phyloP scores from a whole-genome alignment of 352 stramenopile species.

The Phytophthora hibernalis region DNA sequence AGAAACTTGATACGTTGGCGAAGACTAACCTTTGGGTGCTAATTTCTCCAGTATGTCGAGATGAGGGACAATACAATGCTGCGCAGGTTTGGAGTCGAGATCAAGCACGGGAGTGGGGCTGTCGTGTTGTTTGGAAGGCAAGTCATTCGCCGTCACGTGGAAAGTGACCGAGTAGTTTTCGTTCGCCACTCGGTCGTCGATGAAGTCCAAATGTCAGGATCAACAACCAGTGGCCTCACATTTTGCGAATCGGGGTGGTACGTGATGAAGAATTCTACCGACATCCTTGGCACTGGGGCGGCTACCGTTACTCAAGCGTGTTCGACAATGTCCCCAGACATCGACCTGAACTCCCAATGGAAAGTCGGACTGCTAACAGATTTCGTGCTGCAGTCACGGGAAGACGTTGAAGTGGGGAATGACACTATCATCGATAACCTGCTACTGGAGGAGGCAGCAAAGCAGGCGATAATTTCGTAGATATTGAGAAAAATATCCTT shows the following conservation, averaged over 20 bases:
- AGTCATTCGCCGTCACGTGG: constrained; percentile 25
- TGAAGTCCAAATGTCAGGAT: constrained; percentile 30
- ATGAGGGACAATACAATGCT: constrained; percentile 33
- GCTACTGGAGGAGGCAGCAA: constrained; percentile 24
- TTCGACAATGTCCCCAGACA: constrained; percentile 25
- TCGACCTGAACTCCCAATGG: constrained; percentile 36
- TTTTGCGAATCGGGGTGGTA: constrained; percentile 45
- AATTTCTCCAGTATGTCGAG: constrained; percentile 27
- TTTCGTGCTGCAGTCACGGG: constrained; percentile 44
- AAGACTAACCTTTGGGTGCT: background rate
- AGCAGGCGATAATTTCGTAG: background rate
- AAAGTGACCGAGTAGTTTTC: constrained; percentile 31
- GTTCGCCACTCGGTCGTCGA: constrained; percentile 41
- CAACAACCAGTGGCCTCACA: constrained; percentile 23
- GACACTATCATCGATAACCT: constrained; percentile 31
- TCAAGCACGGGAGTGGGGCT: constrained; percentile 14
- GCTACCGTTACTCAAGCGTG: constrained; percentile 32
- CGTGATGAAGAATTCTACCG: constrained; percentile 18
- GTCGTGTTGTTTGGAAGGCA: constrained; percentile 28
- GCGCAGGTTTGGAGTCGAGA: constrained; percentile 36
- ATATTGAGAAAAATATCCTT: too few species aligned
- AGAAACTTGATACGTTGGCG: background rate
- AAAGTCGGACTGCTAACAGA: constrained; percentile 44
- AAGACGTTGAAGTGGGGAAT: constrained; percentile 26
- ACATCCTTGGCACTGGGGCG: background rate